Evolutionary conservation across 257 asterid species (phyloP), one percentile per base, ranked within the genome.

Genomic region (Salvia splendens): DNA sequence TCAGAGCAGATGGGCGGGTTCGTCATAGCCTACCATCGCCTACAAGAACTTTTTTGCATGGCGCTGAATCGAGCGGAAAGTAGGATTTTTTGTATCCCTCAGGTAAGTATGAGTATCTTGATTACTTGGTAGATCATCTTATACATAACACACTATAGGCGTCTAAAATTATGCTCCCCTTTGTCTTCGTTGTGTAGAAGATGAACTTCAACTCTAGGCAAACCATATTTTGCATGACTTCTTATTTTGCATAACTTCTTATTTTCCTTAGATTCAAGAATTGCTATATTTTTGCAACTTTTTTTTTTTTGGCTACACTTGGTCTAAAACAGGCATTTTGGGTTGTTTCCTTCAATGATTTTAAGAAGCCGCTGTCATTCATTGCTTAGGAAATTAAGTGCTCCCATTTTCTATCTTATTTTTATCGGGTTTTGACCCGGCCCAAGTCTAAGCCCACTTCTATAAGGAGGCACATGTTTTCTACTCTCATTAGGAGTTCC

Each of bases 21-120:
- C 36, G 53, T 47, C 60, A 57, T 69, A 60, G 75, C 86, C 75
- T 71, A 41, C 50, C 14, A 40, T 63, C 38, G 28, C 47, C 70
- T 68, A 33, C 59, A 15, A 56, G 60, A 64, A 48, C 1, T 36
- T 53, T 72, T 71, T 72, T 49, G 32, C 11, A 46, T 36, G 64
- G 64, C 38, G 57, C 60, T 30, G 50, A 24, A 16, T 61, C 67
- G 53, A 63, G 46, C 12, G 40, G 43, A 12, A 38, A 43, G 62
- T 57, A 64, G 71, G 53, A 11, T 61, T 60, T 0, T 53, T 28
- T 32, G 5, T 11, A 17, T 36, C 33, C 30, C 73, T 20, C 50
- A n/a, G 6, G 53, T 17, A 42, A 58, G 70, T 55, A 15, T 16
- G 59, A 56, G 59, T 14, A 43, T 61, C 45, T 48, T 68, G 64